Evolutionary conservation across 352 stramenopile genomes (phyloP).

Genomic region (Pythium rhizo-oryzae): DNA sequence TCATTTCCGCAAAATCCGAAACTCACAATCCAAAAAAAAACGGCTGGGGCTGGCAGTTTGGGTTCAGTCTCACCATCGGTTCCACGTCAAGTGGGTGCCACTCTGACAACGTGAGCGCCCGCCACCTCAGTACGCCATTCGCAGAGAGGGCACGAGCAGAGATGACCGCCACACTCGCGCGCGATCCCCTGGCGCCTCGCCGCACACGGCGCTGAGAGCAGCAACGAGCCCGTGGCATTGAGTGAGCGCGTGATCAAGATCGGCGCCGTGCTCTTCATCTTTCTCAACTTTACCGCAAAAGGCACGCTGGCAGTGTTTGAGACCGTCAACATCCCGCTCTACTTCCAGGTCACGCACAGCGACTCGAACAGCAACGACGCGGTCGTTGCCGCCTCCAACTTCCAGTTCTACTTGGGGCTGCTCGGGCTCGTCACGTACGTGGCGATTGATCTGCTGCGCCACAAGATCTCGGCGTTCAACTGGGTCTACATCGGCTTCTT

Average conservation of each 20-base stretch:
- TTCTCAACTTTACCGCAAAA: not conserved
- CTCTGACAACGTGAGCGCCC: not conserved
- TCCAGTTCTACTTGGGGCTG: slow-evolving; percentile 73
- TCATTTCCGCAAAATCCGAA: not conserved
- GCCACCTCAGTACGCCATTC: too few relatives aligned
- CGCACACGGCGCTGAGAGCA: slow-evolving; percentile 31
- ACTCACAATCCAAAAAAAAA: not conserved
- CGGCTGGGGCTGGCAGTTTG: not conserved
- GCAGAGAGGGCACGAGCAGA: too few relatives aligned
- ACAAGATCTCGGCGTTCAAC: slow-evolving; percentile 56
- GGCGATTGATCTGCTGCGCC: slow-evolving; percentile 67
- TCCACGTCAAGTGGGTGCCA: not conserved
- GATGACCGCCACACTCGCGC: not conserved
- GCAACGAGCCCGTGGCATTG: not conserved
- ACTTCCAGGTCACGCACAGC: not conserved
- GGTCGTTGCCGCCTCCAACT: slow-evolving; percentile 52
- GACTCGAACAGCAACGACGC: not conserved
- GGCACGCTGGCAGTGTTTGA: not conserved
- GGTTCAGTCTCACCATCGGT: not conserved
- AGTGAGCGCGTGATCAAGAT: not conserved
- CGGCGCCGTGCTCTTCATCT: not conserved
- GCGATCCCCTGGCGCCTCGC: not conserved
- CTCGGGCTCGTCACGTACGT: slow-evolving; percentile 69
- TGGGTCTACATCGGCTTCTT: slow-evolving; percentile 69
- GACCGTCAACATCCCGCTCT: not conserved